Evolutionary conservation across 2,329 filamentous ascomycete species (phyloP).

Genomic region (Aspergillaceae sp.): DNA sequence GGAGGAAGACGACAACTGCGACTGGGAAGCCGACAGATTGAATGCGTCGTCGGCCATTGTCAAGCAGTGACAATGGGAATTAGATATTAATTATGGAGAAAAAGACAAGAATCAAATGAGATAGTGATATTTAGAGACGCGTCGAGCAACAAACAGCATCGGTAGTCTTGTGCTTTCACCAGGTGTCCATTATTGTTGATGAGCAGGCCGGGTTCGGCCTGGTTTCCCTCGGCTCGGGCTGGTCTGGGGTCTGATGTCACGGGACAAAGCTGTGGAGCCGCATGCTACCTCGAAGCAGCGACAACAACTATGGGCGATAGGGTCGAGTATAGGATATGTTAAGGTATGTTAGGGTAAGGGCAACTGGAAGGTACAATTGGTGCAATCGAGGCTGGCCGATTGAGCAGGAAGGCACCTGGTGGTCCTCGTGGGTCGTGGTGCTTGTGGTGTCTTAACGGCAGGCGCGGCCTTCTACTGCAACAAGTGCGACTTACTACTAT

Average conservation of each 20-base stretch:
- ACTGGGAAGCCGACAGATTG: constrained; percentile 31
- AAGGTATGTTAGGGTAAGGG: too few species aligned
- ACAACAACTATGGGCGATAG: not conserved
- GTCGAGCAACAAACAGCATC: too few species aligned
- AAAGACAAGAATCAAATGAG: constrained; percentile 3
- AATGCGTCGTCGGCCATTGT: constrained; percentile 25
- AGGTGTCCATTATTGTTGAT: constrained; percentile 4
- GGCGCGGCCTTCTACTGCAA: too few species aligned
- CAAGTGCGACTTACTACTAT: too few species aligned
- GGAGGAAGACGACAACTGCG: constrained; percentile 59
- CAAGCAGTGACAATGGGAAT: constrained; percentile 4
- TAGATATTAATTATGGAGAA: not conserved
- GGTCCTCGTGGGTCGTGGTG: too few species aligned
- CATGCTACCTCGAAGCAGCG: not conserved
- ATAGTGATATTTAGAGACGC: not conserved
- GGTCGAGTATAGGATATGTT: too few species aligned
- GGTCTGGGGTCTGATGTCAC: constrained; percentile 27
- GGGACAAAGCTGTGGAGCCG: constrained; percentile 11
- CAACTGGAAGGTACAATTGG: too few species aligned
- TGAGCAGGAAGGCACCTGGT: not conserved
- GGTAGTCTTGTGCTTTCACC: too few species aligned
- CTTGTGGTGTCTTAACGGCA: too few species aligned
- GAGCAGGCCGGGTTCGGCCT: constrained; percentile 9
- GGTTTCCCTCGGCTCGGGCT: constrained; percentile 27
- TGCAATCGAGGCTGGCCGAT: too few species aligned